phyloP scores from a whole-genome alignment of 164 flowering plant species.

The Umbilicus rupestris region DNA sequence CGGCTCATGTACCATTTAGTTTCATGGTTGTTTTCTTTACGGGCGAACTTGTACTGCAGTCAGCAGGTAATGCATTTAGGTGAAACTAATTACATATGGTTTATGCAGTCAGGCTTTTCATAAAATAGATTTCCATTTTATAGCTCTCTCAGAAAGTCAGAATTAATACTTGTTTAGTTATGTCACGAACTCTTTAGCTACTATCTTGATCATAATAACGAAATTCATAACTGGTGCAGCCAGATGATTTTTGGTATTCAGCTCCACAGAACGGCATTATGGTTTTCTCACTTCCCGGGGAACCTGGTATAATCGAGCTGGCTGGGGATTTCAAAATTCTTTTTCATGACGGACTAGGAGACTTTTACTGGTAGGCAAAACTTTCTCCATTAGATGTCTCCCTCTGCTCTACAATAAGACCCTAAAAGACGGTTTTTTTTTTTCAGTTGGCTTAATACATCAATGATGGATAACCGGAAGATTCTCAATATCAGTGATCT shows the following conservation, averaged over 20 bases:
- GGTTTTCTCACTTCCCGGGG: slow-evolving; percentile 95
- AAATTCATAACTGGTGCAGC: slow-evolving; percentile 35
- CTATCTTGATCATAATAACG: not conserved
- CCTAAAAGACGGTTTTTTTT: not conserved
- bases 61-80: no score
- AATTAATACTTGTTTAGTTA: no score
- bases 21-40: no score
- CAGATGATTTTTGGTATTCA: slow-evolving; percentile 88
- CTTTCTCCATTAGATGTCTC: not conserved
- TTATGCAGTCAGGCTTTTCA: no score
- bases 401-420: not conserved
- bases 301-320: slow-evolving; percentile 85
- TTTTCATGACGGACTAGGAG: slow-evolving; percentile 93
- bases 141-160: no score
- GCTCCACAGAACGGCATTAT: slow-evolving; percentile 80
- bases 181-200: not conserved
- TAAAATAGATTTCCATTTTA: no score
- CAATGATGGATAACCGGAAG: slow-evolving; percentile 88
- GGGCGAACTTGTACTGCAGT: no score
- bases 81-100: no score
- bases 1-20: no score
- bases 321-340: slow-evolving; percentile 88
- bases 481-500: slow-evolving; percentile 62
- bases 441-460: slow-evolving; percentile 91
- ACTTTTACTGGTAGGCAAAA: slow-evolving; percentile 62